Conservation (phyloP, 2,329 filamentous ascomycete species). For the Cordyceps fumosorosea region DNA sequence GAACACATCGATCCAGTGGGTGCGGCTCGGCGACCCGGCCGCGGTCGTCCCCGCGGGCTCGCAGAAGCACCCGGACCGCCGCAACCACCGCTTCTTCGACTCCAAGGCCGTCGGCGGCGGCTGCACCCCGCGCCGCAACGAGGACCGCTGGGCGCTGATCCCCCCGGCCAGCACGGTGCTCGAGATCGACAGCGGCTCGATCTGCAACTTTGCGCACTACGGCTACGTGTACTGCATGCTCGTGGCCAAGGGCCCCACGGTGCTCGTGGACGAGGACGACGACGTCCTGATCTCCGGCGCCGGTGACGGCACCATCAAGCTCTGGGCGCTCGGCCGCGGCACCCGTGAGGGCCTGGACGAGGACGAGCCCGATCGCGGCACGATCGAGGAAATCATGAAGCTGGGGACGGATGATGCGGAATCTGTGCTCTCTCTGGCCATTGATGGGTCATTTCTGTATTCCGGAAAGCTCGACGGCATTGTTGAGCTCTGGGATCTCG, state of each 20-base stretch:
- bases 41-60: constrained; percentile 54
- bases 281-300: constrained; percentile 87
- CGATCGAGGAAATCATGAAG: constrained; percentile 63
- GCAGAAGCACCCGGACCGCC: constrained; percentile 64
- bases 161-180: constrained; percentile 52
- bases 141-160: constrained; percentile 49
- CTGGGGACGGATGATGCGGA: constrained; percentile 56
- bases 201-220: constrained; percentile 85
- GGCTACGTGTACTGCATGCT: constrained; percentile 98
- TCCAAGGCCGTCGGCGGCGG: constrained; percentile 76
- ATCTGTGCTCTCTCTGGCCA: constrained; percentile 68
- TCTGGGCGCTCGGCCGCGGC: constrained; percentile 64
- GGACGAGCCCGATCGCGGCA: constrained; percentile 43
- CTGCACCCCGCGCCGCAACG: constrained; percentile 65
- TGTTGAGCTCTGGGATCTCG: constrained; percentile 93
- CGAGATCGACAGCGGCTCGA: constrained; percentile 74
- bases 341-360: constrained; percentile 18
- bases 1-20: constrained; percentile 94
- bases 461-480: constrained; percentile 81
- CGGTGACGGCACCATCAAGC: constrained; percentile 87
- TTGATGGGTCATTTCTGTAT: constrained; percentile 90
- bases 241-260: constrained; percentile 62
- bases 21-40: constrained; percentile 60
- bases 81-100: constrained; percentile 88
- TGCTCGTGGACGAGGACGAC: constrained; percentile 62